A percentile compares a stretch with the other conserved stretches of the same genome.
Conservation (phyloP, 2,329 filamentous ascomycete genomes). For the Pseudogymnoascus pannorum region DNA sequence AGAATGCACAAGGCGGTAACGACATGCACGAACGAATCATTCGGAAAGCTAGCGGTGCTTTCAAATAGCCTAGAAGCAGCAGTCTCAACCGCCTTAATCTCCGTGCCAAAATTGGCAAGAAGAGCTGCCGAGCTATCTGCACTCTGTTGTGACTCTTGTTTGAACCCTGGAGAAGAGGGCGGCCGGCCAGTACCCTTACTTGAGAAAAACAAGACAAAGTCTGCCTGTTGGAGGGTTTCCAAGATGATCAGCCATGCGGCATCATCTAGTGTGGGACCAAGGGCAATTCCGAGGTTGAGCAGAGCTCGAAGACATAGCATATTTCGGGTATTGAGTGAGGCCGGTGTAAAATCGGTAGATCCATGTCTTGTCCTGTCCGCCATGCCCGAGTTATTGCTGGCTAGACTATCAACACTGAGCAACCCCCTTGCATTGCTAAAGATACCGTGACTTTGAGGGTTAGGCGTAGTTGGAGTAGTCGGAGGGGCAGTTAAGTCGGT, state of each 20-base stretch:
- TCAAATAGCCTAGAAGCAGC: conserved; percentile 83
- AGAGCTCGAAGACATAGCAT: conserved; percentile 83
- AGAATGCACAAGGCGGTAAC: conserved; percentile 68
- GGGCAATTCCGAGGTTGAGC: conserved; percentile 88
- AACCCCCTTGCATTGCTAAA: conserved; percentile 65
- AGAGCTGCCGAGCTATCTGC: conserved; percentile 29
- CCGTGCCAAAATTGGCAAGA: conserved; percentile 63
- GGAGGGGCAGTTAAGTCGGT: conserved; percentile 48
- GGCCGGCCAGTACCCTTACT: conserved; percentile 48
- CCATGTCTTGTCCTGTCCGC: conserved; percentile 52
- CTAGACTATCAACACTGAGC: conserved; percentile 64
- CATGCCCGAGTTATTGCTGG: conserved; percentile 48
- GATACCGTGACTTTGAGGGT: conserved; percentile 48
- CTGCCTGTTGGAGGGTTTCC: conserved; percentile 86
- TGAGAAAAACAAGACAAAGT: conserved; percentile 65
- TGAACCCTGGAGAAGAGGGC: conserved; percentile 39
- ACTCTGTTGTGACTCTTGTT: conserved; percentile 39
- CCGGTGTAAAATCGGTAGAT: conserved; percentile 45
- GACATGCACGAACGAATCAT: conserved; percentile 70
- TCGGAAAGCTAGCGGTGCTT: conserved; percentile 85
- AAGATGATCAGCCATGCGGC: conserved; percentile 85
- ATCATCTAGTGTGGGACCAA: conserved; percentile 73
- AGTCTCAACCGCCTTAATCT: conserved; percentile 82
- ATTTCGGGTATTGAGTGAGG: conserved; percentile 75
- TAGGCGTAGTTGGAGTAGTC: conserved; percentile 37